Base-by-base conservation (phyloP, 2,329 filamentous ascomycete species). In the Penicillium sp. region DNA sequence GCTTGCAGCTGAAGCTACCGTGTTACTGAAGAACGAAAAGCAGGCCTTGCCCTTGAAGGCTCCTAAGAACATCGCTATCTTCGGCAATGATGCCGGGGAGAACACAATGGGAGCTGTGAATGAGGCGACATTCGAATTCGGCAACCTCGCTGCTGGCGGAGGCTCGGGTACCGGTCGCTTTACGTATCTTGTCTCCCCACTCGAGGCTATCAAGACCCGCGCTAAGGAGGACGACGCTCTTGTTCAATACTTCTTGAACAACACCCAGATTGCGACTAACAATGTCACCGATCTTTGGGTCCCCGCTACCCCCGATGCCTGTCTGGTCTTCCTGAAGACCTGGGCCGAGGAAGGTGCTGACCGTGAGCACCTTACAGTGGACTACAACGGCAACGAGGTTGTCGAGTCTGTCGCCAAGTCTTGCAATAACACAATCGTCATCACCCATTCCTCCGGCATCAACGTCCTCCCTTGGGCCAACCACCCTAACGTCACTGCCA, bases 341-440 rank as follows among this genome's bases (percentile, higher is more conserved):
- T 77, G 88, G 63, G 78, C 83, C 5, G 88, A 87, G 42, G 89
- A 95, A 67, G 87, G 86, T 2, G 88, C 94, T 66, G 87, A 87
- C 6, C 66, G 74, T 10, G 50, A 53, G 4, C 61, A 62, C 17
- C 77, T 90, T 2, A 87, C 21, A 2, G 24, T 87, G 52, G 83
- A 80, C 49, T 93, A 93, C 67, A 73, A 76, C 45, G 88, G 89
- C 45, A 86, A 87, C 61, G 94, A 95, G 67, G 75, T 95, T 17
- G 91, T 88, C 0, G 74, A 82, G 67, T 87, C 84, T 42, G 85
- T 95, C 7, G 83, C 87, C 0, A 75, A 81, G 6, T 62, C 79
- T 47, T 88, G 83, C 74, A 80, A 81, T 69, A 93, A 94, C 76
- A 93, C 87, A 12, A 84, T 95, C 53, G 86, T 95, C 17, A 80